These are phyloP conservation scores for Diplodia mutila DNA, from an alignment of 2,329 filamentous ascomycete genomes.

Conservation along the genomic window DNA sequence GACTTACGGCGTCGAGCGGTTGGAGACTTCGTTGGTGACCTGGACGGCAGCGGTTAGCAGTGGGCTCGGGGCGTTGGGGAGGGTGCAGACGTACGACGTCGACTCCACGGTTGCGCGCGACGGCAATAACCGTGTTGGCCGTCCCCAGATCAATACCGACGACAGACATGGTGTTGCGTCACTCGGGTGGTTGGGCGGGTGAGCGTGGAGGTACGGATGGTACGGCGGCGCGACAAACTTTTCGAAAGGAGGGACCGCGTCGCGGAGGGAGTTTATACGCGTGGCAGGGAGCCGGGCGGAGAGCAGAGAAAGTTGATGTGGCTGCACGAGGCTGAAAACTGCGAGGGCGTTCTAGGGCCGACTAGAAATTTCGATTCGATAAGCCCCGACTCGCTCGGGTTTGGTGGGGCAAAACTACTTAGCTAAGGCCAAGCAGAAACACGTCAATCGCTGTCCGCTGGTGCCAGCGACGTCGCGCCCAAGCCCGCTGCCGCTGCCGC, in stretches of 20 bases:
- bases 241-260: not conserved
- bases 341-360: conserved; percentile 3
- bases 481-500: too few species aligned
- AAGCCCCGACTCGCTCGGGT: not conserved
- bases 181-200: conserved; percentile 22
- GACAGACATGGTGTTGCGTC: conserved; percentile 58
- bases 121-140: conserved; percentile 95
- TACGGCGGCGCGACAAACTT: conserved; percentile 16
- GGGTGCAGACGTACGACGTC: conserved; percentile 78
- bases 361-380: conserved; percentile 18
- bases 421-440: conserved; percentile 14
- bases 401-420: conserved; percentile 16
- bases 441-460: conserved; percentile 14
- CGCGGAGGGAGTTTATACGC: conserved; percentile 17
- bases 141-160: conserved; percentile 93
- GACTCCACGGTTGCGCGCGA: conserved; percentile 97
- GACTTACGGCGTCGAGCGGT: conserved; percentile 94
- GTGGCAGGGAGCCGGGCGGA: conserved; percentile 14
- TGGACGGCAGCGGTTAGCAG: conserved; percentile 49
- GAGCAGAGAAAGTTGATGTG: conserved; percentile 18
- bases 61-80: conserved; percentile 25
- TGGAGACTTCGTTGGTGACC: conserved; percentile 99
- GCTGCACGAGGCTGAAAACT: conserved; percentile 26
- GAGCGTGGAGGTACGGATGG: conserved; percentile 8
- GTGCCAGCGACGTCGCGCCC: not conserved